Percentiles rank a stretch among this genome's conserved stretches.
phyloP scores from a whole-genome alignment of 495 filamentous ascomycete genomes.

The Aspergillus haitiensis region DNA sequence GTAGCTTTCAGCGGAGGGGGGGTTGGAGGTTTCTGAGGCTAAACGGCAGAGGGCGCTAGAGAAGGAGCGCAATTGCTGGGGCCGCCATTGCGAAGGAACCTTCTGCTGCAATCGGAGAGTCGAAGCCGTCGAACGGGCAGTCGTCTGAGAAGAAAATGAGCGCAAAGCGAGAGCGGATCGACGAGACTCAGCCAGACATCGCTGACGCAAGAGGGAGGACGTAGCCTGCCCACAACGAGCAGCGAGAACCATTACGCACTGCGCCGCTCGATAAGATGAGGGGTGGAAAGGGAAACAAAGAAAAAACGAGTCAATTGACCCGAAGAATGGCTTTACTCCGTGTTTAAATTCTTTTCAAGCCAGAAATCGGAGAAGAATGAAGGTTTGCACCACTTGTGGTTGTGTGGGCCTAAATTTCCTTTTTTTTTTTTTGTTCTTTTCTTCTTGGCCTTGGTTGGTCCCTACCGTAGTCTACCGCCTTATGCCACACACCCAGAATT shows the following conservation, averaged over 20 bases:
- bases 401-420: conserved; percentile 12
- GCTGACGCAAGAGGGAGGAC: conserved; percentile 46
- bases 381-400: conserved; percentile 13
- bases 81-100: conserved; percentile 37
- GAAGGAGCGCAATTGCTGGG: conserved; percentile 50
- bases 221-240: conserved; percentile 53
- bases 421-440: conserved; percentile 8
- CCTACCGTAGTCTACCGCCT: conserved; percentile 26
- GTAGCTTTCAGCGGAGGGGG: conserved; percentile 85
- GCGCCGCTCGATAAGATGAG: conserved; percentile 27
- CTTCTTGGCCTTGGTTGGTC: conserved; percentile 11
- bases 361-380: conserved; percentile 20
- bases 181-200: conserved; percentile 45
- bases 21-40: conserved; percentile 53
- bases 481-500: conserved; percentile 26
- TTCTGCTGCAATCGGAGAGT: conserved; percentile 44
- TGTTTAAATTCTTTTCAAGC: conserved; percentile 14
- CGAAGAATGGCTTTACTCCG: conserved; percentile 14
- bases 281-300: conserved; percentile 13
- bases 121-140: conserved; percentile 36
- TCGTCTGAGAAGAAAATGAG: conserved; percentile 43
- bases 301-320: conserved; percentile 21
- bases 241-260: conserved; percentile 51
- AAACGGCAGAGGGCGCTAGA: conserved; percentile 43
- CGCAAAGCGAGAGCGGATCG: conserved; percentile 43